Conservation (phyloP, 371 early-diverging fungal genomes). For the Apophysomyces sp. region DNA sequence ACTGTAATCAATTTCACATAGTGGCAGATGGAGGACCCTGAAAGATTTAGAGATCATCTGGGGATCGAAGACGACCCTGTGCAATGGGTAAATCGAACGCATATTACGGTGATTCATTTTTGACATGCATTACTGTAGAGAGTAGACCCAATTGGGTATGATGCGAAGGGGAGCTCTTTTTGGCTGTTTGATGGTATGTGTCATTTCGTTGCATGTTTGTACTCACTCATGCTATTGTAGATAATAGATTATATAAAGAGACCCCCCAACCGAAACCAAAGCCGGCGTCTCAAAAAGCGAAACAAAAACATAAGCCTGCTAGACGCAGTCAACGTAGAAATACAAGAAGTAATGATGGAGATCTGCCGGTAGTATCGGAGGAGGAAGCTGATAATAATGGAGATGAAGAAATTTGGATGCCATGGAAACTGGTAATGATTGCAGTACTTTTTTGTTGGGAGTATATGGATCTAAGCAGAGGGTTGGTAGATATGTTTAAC, state of each 20-base stretch:
- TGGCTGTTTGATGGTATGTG: slow-evolving; percentile 76
- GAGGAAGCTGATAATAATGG: slow-evolving; percentile 21
- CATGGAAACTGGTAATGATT: slow-evolving; percentile 45
- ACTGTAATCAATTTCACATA: slow-evolving; percentile 25
- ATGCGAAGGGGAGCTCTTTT: slow-evolving; percentile 65
- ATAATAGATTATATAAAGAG: slow-evolving; percentile 70
- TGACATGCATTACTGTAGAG: slow-evolving; percentile 36
- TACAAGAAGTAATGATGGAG: slow-evolving; percentile 10
- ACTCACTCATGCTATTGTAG: slow-evolving; percentile 23
- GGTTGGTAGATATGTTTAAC: slow-evolving; percentile 51
- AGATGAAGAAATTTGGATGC: slow-evolving; percentile 38
- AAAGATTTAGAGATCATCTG: slow-evolving; percentile 57
- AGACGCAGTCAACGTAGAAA: slow-evolving; percentile 22
- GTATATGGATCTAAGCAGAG: no score
- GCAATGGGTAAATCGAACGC: slow-evolving; percentile 55
- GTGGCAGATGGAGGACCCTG: slow-evolving; percentile 73
- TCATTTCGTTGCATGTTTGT: not conserved
- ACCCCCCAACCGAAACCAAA: slow-evolving; percentile 37
- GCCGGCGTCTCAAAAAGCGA: slow-evolving; percentile 10
- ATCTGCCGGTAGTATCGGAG: slow-evolving; percentile 15
- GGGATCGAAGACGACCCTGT: slow-evolving; percentile 58
- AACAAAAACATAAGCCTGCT: slow-evolving; percentile 14
- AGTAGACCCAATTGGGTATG: slow-evolving; percentile 74
- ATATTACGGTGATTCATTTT: not conserved
- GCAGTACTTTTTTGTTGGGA: not conserved